phyloP scores from a whole-genome alignment of 1,139 yeast species.

The Yamadazyma sp. region DNA sequence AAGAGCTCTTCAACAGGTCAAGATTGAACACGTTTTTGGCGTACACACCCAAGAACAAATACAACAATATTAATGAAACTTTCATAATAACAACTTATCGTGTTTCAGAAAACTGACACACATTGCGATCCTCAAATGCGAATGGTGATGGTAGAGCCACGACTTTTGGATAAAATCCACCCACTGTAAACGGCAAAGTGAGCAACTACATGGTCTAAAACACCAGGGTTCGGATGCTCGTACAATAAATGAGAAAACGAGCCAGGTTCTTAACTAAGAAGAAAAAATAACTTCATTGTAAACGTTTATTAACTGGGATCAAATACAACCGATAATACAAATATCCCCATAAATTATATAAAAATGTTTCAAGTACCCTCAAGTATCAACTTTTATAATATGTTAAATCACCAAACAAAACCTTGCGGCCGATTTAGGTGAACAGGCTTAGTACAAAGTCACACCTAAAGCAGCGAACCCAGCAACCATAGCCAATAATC shows the following conservation, averaged over 20 bases:
- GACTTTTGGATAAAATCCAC: too few relatives aligned
- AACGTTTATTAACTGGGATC: constrained; percentile 4
- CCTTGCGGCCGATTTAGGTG: background rate
- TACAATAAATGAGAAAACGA: too few relatives aligned
- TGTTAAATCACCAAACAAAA: background rate
- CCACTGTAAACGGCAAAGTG: too few relatives aligned
- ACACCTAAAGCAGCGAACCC: constrained; percentile 63
- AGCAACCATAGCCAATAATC: constrained; percentile 54
- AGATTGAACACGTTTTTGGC: constrained; percentile 25
- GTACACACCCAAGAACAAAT: constrained; percentile 5
- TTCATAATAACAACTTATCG: constrained; percentile 3
- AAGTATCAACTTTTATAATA: too few relatives aligned
- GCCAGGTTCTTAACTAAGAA: too few relatives aligned
- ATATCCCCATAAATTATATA: constrained; percentile 3
- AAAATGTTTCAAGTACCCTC: constrained; percentile 1
- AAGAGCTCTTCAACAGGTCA: constrained; percentile 11
- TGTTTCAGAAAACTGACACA: background rate
- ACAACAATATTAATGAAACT: constrained; percentile 5
- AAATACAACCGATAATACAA: constrained; percentile 7
- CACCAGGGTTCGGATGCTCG: too few relatives aligned
- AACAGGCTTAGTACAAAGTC: constrained; percentile 51
- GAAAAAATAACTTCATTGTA: background rate
- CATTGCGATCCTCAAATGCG: background rate
- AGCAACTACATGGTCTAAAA: background rate
- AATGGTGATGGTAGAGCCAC: too few relatives aligned